Conservation (phyloP, 2,329 filamentous ascomycete genomes). For the Ceratocystis smalleyi region DNA sequence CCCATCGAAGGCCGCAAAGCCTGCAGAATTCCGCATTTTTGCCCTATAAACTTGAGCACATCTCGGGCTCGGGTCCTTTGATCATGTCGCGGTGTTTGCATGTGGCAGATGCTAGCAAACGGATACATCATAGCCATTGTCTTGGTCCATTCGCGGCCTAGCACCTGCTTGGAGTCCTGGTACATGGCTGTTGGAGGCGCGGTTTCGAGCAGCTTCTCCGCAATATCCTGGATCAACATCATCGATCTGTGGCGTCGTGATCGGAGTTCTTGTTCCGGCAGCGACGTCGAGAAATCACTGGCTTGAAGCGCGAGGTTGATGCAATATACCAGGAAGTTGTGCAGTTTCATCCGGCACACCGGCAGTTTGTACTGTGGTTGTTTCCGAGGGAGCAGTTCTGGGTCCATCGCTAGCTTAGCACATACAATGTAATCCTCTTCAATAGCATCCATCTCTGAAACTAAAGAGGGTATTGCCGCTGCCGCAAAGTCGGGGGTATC, state of each 20-base stretch:
- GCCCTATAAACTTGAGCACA: slow-evolving; percentile 14
- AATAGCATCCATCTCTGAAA: background rate
- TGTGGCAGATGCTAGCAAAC: slow-evolving; percentile 15
- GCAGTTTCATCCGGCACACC: slow-evolving; percentile 12
- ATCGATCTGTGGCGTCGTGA: slow-evolving; percentile 1
- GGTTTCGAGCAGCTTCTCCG: slow-evolving; percentile 9
- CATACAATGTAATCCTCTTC: slow-evolving; percentile 8
- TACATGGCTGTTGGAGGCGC: slow-evolving; percentile 3
- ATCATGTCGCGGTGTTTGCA: slow-evolving; percentile 12
- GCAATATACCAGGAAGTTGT: slow-evolving; percentile 11
- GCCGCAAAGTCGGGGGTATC: slow-evolving; percentile 10
- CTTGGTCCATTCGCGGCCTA: slow-evolving; percentile 10
- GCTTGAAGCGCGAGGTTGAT: slow-evolving; percentile 11
- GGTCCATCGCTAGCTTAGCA: background rate
- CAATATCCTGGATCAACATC: slow-evolving; percentile 8
- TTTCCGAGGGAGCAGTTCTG: background rate
- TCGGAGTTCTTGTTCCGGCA: background rate
- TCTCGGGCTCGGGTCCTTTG: slow-evolving; percentile 12
- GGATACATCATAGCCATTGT: slow-evolving; percentile 16
- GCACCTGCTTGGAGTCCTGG: background rate
- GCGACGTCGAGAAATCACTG: background rate
- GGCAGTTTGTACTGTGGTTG: slow-evolving; percentile 11
- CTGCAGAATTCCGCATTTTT: slow-evolving; percentile 14
- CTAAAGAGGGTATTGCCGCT: background rate
- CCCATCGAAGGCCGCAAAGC: slow-evolving; percentile 12